Base-by-base conservation (phyloP, 371 early-diverging fungal species). In the Mortierella sp. region DNA sequence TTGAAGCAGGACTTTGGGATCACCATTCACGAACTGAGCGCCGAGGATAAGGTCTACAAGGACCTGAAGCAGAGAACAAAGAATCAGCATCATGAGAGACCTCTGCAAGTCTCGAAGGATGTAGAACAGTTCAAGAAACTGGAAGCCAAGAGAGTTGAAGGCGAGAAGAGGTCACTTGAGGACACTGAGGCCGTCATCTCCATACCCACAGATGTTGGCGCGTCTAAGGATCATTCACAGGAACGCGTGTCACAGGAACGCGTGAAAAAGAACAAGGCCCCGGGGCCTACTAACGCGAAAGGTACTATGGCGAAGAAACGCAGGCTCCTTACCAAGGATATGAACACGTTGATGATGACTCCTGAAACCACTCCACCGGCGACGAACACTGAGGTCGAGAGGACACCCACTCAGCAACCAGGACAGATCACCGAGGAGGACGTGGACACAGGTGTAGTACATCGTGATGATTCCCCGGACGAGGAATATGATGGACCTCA, bases 21-120 rank as follows among this genome's bases (percentile, higher is more conserved):
- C 29, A 62, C 66, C 1, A 49, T 80, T 4, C 51, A 71, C n/a
- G 51, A 67, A 22, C 51, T 80, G 19, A 50, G 66, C 1, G 37
- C 37, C 10, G 57, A 50, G 6, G 71, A 65, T 10, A 51, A 48
- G 17, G 31, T 34, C 9, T 79, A 57, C 19, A 45, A 29, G 7
- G 63, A 55, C 3, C 17, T 77, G 24, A 52, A 39, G 31, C 57
- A 57, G 10, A 48, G 59, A 27, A 67, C 60, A 44, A 70, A 70
- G 21, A 54, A 55, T 27, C 67, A 70, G n/a, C 80, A 79, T 28
- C 76, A 79, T 49, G 71, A 71, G 39, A 41, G 77, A 37, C 79
- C 80, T 1, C 54, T 80, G 46, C 61, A 64, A 49, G 54, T 28
- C 19, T 29, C 51, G 1, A 60, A 29, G 21, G 80, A 80, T 41